A percentile compares a stretch with the other conserved stretches of the same genome.
phyloP scores from a whole-genome alignment of 805 yeast species.

The Yamadazyma akitaensis region DNA sequence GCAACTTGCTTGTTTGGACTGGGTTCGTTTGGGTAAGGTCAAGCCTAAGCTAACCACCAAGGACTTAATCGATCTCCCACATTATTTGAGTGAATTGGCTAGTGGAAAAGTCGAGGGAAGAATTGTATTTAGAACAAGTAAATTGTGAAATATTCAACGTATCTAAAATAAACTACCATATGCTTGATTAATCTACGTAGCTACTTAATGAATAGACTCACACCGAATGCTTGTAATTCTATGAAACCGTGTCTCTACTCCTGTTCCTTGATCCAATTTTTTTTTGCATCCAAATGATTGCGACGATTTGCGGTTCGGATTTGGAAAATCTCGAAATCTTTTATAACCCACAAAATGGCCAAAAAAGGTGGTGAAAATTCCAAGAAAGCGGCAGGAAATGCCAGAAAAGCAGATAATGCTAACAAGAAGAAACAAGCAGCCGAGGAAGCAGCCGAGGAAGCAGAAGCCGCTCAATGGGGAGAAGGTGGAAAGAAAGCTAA shows the following conservation, averaged over 20 bases:
- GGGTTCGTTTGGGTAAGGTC: conserved; percentile 39
- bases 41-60: conserved; percentile 31
- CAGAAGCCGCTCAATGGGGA: conserved; percentile 65
- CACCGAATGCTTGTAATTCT: no score
- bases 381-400: conserved; percentile 62
- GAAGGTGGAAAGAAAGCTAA: conserved; percentile 67
- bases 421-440: conserved; percentile 52
- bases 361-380: conserved; percentile 47
- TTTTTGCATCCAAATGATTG: background rate
- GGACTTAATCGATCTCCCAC: conserved; percentile 34
- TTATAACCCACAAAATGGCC: conserved; percentile 36
- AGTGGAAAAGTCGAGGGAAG: conserved; percentile 41
- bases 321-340: background rate
- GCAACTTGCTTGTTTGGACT: conserved; percentile 40
- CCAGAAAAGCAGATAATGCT: conserved; percentile 64
- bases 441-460: conserved; percentile 44
- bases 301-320: conserved; percentile 1
- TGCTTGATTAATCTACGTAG: background rate
- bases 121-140: conserved; percentile 29
- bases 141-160: background rate
- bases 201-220: no score
- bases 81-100: conserved; percentile 30
- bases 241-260: background rate
- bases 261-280: no score
- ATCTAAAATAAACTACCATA: background rate